Evolutionary conservation across 106 monocot genomes (phyloP).

Genomic region (Ottelia alismoides): DNA sequence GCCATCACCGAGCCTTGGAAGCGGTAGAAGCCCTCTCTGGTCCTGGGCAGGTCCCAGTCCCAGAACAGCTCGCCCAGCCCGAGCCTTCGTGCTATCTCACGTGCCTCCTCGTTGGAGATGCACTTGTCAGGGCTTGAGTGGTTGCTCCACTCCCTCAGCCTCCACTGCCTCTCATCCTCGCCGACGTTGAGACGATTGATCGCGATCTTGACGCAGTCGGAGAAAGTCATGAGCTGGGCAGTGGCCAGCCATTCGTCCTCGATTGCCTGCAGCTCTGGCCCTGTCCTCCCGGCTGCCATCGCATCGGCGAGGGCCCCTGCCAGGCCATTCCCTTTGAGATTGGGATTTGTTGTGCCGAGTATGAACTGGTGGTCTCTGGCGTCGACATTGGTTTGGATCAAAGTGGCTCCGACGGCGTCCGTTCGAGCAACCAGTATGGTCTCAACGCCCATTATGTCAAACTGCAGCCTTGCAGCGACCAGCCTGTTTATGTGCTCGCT

Average conservation of each 20-base stretch:
- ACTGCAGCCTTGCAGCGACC: conserved; percentile 79
- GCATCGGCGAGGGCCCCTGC: conserved; percentile 36
- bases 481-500: conserved; percentile 81
- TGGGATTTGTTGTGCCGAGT: conserved; percentile 63
- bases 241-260: conserved; percentile 53
- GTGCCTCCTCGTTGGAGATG: conserved; percentile 40
- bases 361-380: conserved; percentile 88
- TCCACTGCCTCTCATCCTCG: conserved; percentile 32
- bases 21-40: conserved; percentile 82
- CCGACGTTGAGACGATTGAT: conserved; percentile 29
- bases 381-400: conserved; percentile 90
- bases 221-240: conserved; percentile 70
- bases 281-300: conserved; percentile 42
- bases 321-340: conserved; percentile 28
- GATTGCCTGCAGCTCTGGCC: conserved; percentile 52
- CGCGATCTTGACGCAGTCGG: conserved; percentile 38
- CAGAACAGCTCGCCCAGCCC: conserved; percentile 58
- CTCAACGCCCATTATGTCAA: conserved; percentile 89
- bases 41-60: conserved; percentile 95
- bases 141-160: conserved; percentile 35
- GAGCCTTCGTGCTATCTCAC: conserved; percentile 38
- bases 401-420: conserved; percentile 67
- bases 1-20: conserved; percentile 75
- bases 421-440: conserved; percentile 78
- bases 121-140: conserved; percentile 29